Conservation (phyloP, 768 basidiomycete species). For the Lactarius indigo region DNA sequence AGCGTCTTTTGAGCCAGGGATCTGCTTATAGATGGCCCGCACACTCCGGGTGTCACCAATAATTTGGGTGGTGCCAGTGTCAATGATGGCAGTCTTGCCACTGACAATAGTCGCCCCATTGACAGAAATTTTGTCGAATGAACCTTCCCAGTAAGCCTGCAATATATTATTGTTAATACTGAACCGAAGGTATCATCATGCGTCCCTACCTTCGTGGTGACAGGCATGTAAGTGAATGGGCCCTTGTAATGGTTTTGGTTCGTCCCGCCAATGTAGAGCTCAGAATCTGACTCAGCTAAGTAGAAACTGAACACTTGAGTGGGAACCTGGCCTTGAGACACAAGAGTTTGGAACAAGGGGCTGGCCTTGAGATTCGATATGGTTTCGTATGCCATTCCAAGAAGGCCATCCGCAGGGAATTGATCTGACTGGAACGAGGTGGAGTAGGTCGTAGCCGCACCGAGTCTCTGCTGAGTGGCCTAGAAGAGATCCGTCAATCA, state of each 20-base stretch:
- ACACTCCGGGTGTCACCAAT: constrained; percentile 20
- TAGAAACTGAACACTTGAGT: constrained; percentile 47
- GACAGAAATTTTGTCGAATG: constrained; percentile 28
- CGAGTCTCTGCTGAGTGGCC: constrained; percentile 42
- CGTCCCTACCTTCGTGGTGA: constrained; percentile 1
- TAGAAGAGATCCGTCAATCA: constrained; percentile 18
- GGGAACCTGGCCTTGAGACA: constrained; percentile 34
- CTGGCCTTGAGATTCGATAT: constrained; percentile 27
- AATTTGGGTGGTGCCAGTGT: constrained; percentile 33
- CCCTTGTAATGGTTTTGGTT: constrained; percentile 16
- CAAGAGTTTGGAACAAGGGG: constrained; percentile 41
- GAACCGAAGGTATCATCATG: constrained; percentile 18
- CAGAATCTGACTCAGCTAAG: constrained; percentile 41
- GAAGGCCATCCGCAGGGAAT: constrained; percentile 40
- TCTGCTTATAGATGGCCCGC: neutral
- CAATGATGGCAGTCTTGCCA: constrained; percentile 29
- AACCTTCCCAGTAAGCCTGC: constrained; percentile 24
- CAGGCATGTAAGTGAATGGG: constrained; percentile 10
- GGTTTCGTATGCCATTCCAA: constrained; percentile 38
- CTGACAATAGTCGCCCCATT: constrained; percentile 22
- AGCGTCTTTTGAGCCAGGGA: neutral
- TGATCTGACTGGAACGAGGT: constrained; percentile 27
- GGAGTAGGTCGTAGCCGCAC: constrained; percentile 42
- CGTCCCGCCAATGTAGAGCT: constrained; percentile 29
- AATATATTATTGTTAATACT: constrained; percentile 28